Evolutionary conservation across 345 rosid genomes (phyloP).

Genomic region (Pseudoturritis turrita): DNA sequence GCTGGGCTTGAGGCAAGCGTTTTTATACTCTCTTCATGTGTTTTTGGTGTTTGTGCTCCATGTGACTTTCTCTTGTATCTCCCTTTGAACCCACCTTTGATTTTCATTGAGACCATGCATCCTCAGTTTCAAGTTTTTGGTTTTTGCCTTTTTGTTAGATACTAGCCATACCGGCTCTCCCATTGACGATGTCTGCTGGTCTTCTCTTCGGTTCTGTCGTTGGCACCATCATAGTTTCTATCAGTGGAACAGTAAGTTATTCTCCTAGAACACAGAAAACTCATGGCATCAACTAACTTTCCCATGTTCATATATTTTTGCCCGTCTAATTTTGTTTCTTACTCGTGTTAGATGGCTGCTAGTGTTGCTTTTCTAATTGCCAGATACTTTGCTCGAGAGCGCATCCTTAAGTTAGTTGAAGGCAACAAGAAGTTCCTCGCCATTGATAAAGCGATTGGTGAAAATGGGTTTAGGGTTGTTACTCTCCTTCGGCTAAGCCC

Average conservation of each 20-base stretch:
- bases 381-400: slow-evolving; percentile 95
- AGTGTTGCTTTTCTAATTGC: slow-evolving; percentile 91
- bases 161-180: slow-evolving; percentile 94
- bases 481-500: slow-evolving; percentile 95
- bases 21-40: background rate
- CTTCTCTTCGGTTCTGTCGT: slow-evolving; percentile 84
- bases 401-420: slow-evolving; percentile 87
- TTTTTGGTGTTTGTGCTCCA: background rate
- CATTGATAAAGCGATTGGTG: slow-evolving; percentile 96
- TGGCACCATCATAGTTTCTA: slow-evolving; percentile 95
- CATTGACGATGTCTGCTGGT: slow-evolving; percentile 98
- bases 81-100: background rate
- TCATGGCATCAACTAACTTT: background rate
- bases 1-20: slow-evolving; percentile 86
- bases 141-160: slow-evolving; percentile 39
- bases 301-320: background rate
- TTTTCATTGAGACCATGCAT: background rate
- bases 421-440: slow-evolving; percentile 96
- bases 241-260: slow-evolving; percentile 88
- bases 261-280: background rate
- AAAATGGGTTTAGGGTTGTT: slow-evolving; percentile 88
- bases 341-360: slow-evolving; percentile 70
- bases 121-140: slow-evolving; percentile 1
- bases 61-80: background rate
- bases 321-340: slow-evolving; percentile 17